phyloP scores from a whole-genome alignment of 768 basidiomycete genomes.

The Tylopilus intermedius region DNA sequence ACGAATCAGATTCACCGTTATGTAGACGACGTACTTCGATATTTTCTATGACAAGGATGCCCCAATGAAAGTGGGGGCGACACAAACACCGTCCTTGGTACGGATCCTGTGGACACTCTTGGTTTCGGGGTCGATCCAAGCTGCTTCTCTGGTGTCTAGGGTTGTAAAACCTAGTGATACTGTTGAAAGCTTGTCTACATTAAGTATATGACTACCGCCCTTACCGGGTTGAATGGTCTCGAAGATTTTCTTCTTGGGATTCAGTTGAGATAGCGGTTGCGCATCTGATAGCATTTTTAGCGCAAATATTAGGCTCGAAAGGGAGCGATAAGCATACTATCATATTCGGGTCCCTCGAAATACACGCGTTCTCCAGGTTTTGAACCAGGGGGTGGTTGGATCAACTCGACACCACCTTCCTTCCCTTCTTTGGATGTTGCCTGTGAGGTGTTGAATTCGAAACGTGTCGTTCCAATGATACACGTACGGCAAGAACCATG shows the following conservation, averaged over 20 bases:
- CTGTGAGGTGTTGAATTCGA: slow-evolving; percentile 35
- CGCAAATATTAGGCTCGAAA: neutral
- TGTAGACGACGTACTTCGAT: slow-evolving; percentile 6
- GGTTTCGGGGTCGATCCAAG: slow-evolving; percentile 84
- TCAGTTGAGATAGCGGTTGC: slow-evolving; percentile 75
- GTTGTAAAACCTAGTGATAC: slow-evolving; percentile 71
- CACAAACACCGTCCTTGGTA: slow-evolving; percentile 78
- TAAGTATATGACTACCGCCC: slow-evolving; percentile 6
- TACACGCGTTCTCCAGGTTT: slow-evolving; percentile 92
- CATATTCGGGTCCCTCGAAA: slow-evolving; percentile 88
- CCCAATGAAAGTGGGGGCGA: slow-evolving; percentile 76
- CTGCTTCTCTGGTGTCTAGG: slow-evolving; percentile 70
- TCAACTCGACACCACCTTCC: slow-evolving; percentile 85
- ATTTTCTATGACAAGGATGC: slow-evolving; percentile 79
- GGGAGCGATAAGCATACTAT: slow-evolving; percentile 45
- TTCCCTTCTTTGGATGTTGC: slow-evolving; percentile 88
- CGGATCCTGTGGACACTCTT: slow-evolving; percentile 79
- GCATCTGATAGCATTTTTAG: slow-evolving; percentile 37
- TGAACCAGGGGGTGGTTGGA: slow-evolving; percentile 79
- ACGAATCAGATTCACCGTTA: neutral
- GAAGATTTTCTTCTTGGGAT: slow-evolving; percentile 99
- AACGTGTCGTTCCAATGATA: neutral
- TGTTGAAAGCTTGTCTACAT: neutral
- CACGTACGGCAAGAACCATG: slow-evolving; percentile 87
- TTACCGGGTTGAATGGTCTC: slow-evolving; percentile 91